Evolutionary conservation across 2,329 filamentous ascomycete species (phyloP).

Genomic region (Cadophora sp.): DNA sequence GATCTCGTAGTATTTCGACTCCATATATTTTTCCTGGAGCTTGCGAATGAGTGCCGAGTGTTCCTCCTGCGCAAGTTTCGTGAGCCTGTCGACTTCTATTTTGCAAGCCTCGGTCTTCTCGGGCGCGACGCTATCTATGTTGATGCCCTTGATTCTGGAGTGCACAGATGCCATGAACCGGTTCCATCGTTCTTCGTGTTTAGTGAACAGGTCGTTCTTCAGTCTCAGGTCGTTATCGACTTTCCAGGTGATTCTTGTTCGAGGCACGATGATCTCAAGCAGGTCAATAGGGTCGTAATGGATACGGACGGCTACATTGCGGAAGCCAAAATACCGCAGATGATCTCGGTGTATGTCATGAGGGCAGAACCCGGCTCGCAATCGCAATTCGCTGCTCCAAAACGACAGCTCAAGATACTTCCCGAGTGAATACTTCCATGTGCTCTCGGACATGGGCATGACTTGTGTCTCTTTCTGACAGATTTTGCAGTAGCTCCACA

Average conservation of each 20-base stretch:
- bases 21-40: slow-evolving; percentile 89
- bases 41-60: slow-evolving; percentile 75
- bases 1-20: slow-evolving; percentile 94
- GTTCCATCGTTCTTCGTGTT: slow-evolving; percentile 81
- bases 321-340: slow-evolving; percentile 88
- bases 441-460: slow-evolving; percentile 89
- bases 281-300: slow-evolving; percentile 94
- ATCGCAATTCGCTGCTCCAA: slow-evolving; percentile 85
- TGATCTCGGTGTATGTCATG: slow-evolving; percentile 95
- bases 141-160: slow-evolving; percentile 83
- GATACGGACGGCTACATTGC: slow-evolving; percentile 83
- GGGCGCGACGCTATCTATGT: slow-evolving; percentile 86
- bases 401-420: slow-evolving; percentile 98
- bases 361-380: slow-evolving; percentile 76
- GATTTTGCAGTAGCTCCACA: slow-evolving; percentile 97
- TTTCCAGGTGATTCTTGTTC: slow-evolving; percentile 93
- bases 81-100: slow-evolving; percentile 79
- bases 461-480: slow-evolving; percentile 91
- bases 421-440: slow-evolving; percentile 98
- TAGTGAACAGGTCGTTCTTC: slow-evolving; percentile 89
- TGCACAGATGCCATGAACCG: slow-evolving; percentile 90
- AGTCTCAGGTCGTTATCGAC: slow-evolving; percentile 91
- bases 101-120: slow-evolving; percentile 86
- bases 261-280: slow-evolving; percentile 91
- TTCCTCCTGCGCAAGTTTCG: slow-evolving; percentile 83